These are phyloP conservation scores for Sarocladium kiliense DNA, from an alignment of 2,329 filamentous ascomycete genomes.

Conservation along the genomic window DNA sequence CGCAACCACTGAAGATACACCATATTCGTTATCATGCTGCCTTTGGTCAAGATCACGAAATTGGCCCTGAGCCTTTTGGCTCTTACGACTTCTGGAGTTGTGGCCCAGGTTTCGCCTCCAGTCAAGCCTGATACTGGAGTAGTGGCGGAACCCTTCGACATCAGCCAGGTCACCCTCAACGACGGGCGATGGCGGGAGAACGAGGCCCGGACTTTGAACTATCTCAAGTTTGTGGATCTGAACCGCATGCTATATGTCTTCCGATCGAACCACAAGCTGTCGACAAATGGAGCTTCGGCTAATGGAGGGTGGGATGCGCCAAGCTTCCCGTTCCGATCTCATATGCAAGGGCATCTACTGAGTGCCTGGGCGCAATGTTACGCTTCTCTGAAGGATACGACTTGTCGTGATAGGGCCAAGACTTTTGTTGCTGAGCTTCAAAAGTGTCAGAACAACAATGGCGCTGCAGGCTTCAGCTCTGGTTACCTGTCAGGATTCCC, in stretches of 20 bases:
- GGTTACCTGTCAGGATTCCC: conserved; percentile 49
- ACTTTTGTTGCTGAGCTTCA: conserved; percentile 41
- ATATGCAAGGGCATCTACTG: conserved; percentile 46
- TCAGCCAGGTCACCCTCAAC: conserved; percentile 9
- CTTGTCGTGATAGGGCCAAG: conserved; percentile 38
- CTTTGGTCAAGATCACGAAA: not conserved
- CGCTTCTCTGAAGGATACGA: conserved; percentile 33
- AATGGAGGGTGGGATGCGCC: conserved; percentile 51
- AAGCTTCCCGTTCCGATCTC: conserved; percentile 46
- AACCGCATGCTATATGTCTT: conserved; percentile 45
- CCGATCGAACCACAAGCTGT: conserved; percentile 38
- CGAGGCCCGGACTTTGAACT: conserved; percentile 39
- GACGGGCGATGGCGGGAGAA: conserved; percentile 11
- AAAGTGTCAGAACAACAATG: conserved; percentile 47
- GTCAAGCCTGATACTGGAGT: conserved; percentile 5
- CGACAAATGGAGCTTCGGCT: conserved; percentile 37
- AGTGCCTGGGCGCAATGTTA: conserved; percentile 46
- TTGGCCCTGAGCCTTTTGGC: not conserved
- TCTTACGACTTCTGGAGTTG: not conserved
- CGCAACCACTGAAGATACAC: too few species aligned
- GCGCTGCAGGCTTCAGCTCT: conserved; percentile 32
- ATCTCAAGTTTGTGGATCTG: conserved; percentile 39
- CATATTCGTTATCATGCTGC: not conserved
- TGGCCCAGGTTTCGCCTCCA: conserved; percentile 1
- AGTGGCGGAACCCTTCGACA: conserved; percentile 8